Evolutionary conservation across 768 basidiomycete species (phyloP).

Genomic region (Jaapia argillacea): DNA sequence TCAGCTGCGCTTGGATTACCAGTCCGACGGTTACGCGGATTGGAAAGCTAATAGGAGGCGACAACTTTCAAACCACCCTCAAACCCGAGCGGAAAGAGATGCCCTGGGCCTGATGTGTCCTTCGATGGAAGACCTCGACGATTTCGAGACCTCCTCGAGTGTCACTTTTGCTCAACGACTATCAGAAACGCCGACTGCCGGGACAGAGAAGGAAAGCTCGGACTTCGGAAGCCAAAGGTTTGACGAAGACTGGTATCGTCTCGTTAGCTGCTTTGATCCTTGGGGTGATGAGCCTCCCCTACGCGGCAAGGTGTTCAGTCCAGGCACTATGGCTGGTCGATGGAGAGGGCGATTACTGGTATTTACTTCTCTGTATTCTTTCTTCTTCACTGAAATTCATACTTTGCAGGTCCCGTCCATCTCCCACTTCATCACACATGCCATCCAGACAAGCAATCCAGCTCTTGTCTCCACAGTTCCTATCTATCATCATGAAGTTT

Average conservation of each 20-base stretch:
- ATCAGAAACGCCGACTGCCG: slow-evolving; percentile 5
- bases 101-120: slow-evolving; percentile 19
- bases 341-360: slow-evolving; percentile 41
- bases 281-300: slow-evolving; percentile 13
- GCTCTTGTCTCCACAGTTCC: slow-evolving; percentile 14
- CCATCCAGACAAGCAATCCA: slow-evolving; percentile 15
- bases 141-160: not conserved
- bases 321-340: slow-evolving; percentile 31
- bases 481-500: slow-evolving; percentile 27
- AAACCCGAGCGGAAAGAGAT: slow-evolving; percentile 24
- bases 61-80: slow-evolving; percentile 23
- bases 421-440: slow-evolving; percentile 15
- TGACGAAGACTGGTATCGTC: slow-evolving; percentile 40
- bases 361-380: slow-evolving; percentile 13
- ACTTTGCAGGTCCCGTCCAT: slow-evolving; percentile 9
- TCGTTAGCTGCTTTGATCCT: slow-evolving; percentile 28
- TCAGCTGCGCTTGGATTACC: slow-evolving; percentile 19
- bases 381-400: slow-evolving; percentile 12
- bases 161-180: not conserved
- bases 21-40: slow-evolving; percentile 8
- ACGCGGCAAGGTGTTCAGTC: slow-evolving; percentile 30
- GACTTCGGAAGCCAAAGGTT: slow-evolving; percentile 18
- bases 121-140: slow-evolving; percentile 27
- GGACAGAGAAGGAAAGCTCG: slow-evolving; percentile 9
- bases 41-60: slow-evolving; percentile 4